Evolutionary conservation across 2,329 filamentous ascomycete species (phyloP).

Genomic region (Cordyceps farinosa): DNA sequence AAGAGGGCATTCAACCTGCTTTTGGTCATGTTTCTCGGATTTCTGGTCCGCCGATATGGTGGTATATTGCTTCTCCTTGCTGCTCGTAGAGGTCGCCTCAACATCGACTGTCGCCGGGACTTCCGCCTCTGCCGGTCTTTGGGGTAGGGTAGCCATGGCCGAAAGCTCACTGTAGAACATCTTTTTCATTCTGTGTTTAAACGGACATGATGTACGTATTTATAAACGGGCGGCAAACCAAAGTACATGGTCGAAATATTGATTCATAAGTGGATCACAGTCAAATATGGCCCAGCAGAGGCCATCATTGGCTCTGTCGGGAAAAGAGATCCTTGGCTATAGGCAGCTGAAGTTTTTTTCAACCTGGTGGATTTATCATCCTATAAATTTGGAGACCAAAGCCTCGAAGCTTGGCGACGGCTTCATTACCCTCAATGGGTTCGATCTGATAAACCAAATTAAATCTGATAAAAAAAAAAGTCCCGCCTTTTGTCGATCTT

Average conservation of each 20-base stretch:
- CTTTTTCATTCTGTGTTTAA: too few relatives aligned
- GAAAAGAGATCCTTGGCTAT: too few relatives aligned
- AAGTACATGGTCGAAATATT: neutral
- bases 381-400: neutral
- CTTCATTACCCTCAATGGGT: neutral
- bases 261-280: too few relatives aligned
- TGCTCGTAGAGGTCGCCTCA: neutral
- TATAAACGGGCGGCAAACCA: neutral
- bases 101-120: neutral
- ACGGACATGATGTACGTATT: neutral
- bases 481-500: too few relatives aligned
- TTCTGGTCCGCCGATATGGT: neutral
- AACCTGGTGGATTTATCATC: neutral
- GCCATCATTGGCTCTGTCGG: too few relatives aligned
- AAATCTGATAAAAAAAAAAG: too few relatives aligned
- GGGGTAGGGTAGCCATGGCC: neutral
- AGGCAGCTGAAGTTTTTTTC: too few relatives aligned
- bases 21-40: neutral
- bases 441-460: neutral
- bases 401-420: neutral
- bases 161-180: neutral
- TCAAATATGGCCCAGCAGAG: too few relatives aligned
- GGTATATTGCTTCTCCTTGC: neutral
- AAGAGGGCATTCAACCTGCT: neutral
- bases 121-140: neutral